Base-by-base conservation (phyloP, 2,329 filamentous ascomycete genomes). In the Rhinocladiella mackenziei region DNA sequence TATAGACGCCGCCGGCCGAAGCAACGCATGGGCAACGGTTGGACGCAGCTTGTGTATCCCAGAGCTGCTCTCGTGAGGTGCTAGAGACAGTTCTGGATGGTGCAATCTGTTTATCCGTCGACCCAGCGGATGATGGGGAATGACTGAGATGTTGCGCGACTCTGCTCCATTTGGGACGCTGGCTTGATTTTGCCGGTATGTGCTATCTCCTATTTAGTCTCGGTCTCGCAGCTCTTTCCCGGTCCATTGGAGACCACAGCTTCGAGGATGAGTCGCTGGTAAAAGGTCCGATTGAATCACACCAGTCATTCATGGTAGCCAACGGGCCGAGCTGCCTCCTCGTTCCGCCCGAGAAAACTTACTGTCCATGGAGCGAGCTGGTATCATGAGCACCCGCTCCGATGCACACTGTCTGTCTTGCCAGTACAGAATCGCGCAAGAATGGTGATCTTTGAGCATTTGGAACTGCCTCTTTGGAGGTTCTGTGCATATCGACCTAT, bases 251-350 rank as follows among this genome's bases (percentile, higher is more conserved):
- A 14, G 22, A 4, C 13, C 10, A 11, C 34, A 32, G 34, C 51
- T 53, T 43, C 43, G 18, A 51, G 19, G 56, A 58, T 58, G 56
- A 55, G 30, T 32, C 36, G 39, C 23, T 58, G 56, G 56, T 58
- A 58, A 58, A 58, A 58, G 56, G 56, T 56, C 56, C 23, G 54
- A 58, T 46, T 49, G 51, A 17, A 30, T n/a, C 19, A 18, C 17
- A 30, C 13, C 5, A 13, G 3, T 30, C 35, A 10, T 35, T 44
- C 14, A 39, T 29, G 50, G 43, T 52, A 25, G 39, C 45, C 15
- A 25, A 13, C 14, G 22, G 23, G 13, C 36, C 23, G 18, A 29
- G n/a, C 17, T 34, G 6, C 38, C 11, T 39, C 29, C 32, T 35
- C 20, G 15, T 20, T 15, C 39, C 23, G 19, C 23, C 17, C 14